Base-by-base conservation (phyloP, 768 basidiomycete species). In the Termitomyces eurrhizus region DNA sequence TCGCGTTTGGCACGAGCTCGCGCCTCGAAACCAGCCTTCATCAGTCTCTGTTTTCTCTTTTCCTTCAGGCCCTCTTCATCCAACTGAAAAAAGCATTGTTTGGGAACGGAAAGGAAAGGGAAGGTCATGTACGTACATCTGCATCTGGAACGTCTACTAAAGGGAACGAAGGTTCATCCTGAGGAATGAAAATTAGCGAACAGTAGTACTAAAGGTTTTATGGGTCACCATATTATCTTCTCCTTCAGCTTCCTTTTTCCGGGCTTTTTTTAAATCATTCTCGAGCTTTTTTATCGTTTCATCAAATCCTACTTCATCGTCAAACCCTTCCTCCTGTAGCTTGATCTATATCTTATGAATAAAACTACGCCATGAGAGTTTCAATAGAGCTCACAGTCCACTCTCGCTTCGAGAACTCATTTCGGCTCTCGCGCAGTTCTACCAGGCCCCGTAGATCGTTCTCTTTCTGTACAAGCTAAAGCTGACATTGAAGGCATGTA, bases 21-120 rank as follows among this genome's bases (percentile, higher is more conserved):
- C 0, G 95, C 93, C 60, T 98, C 96, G 71, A 89, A 95, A 1
- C 92, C 93, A 0, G 95, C 93, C 72, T 97, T 98, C 77, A 95
- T 77, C 36, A 98, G 80, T 65, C 87, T 90, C 71, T 99, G 97
- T 68, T 89, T 92, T 68, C 87, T 88, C 77, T 98, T 99, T 73
- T 99, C 97, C 71, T 92, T 98, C 39, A 98, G 70, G 29, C 87
- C 82, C 44, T 96, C 95, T 68, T 98, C 95, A 66, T 93, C 92
- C 8, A 94, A 80, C 89, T 93, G 60, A 18, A 36, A 56, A 42
- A 35, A 39, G 6, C 45, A 39, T 29, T n/a, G 37, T 29, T 49
- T 35, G 56, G 4, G 39, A 49, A 46, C 33, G 37, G 24, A 41
- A 32, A 16, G 35, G n/a, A 55, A 56, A 26, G 32, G 33, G 36